Evolutionary conservation across 768 basidiomycete species (phyloP), one percentile per base, ranked within the genome.

Genomic region (Russula vinacea): DNA sequence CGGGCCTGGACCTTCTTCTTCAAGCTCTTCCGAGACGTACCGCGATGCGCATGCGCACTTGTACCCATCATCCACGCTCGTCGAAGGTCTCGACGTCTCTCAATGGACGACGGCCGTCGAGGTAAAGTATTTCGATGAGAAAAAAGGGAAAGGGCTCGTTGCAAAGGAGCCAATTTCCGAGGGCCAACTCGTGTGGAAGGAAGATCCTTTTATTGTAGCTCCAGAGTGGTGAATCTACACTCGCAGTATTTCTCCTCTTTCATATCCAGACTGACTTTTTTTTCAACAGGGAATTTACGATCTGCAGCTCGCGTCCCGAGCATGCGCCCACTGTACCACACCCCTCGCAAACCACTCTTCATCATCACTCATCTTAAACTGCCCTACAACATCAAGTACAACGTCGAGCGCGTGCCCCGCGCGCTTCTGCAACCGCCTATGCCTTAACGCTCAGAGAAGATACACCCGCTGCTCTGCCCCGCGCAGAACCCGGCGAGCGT

Each of bases 101-200:
- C 82, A 79, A 61, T 89, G 87, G 83, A 85, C 85, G 26, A 72
- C 73, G 14, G 77, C 79, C 26, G 78, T 94, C 8, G 84, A 92
- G 11, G 88, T 91, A 7, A 81, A 78, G 70, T 81, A 84, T 74
- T 92, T 92, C 70, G 79, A 83, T 54, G 79, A 80, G 65, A 77
- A 78, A 62, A 93, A 88, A 70, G 93, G 94, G 3, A 94, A 94
- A 70, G 94, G 93, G 0, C 77, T 96, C 40, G 83, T 94, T 0
- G 90, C 91, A 1, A 82, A 75, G 39, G 82, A 84, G 56, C 77
- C 80, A 35, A 88, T 95, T 58, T 75, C 76, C 29, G 82, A 85
- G 69, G 90, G 88, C 0, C 90, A 94, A 66, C 76, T 84, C 5
- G 73, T 96, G 19, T 94, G 93, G 91, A 87, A 85, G 63, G 92